Percentiles rank a stretch among this genome's conserved stretches.
Conservation (phyloP, 805 yeast genomes). For the Pichia insulana region DNA sequence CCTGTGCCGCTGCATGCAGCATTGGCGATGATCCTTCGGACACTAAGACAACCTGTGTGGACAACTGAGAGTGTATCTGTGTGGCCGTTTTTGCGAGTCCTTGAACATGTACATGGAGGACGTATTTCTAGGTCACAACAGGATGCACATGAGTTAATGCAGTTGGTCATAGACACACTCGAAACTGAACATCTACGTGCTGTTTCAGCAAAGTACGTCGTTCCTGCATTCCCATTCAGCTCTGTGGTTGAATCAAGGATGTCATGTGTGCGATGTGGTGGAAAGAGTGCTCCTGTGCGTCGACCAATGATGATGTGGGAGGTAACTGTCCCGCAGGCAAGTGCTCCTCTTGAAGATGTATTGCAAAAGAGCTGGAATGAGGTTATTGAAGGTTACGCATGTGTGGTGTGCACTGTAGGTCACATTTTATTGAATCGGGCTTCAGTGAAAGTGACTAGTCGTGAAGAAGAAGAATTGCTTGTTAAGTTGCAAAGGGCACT, state of each 20-base stretch:
- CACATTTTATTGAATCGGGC: conserved; percentile 12
- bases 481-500: conserved; percentile 28
- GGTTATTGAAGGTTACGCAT: conserved; percentile 70
- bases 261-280: conserved; percentile 59
- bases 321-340: conserved; percentile 58
- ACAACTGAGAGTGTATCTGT: conserved; percentile 53
- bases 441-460: conserved; percentile 13
- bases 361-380: conserved; percentile 52
- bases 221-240: conserved; percentile 46
- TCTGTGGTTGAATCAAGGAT: conserved; percentile 62
- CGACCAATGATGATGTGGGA: conserved; percentile 66
- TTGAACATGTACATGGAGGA: conserved; percentile 67
- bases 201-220: conserved; percentile 7
- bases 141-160: conserved; percentile 91
- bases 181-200: conserved; percentile 46
- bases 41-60: conserved; percentile 55
- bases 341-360: conserved; percentile 37
- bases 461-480: conserved; percentile 26
- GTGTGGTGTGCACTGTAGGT: conserved; percentile 57
- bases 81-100: conserved; percentile 66
- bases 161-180: conserved; percentile 68
- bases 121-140: conserved; percentile 77
- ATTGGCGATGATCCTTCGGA: conserved; percentile 40
- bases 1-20: conserved; percentile 47
- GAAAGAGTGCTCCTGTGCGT: conserved; percentile 47